Evolutionary conservation across 1,139 yeast genomes (phyloP).

Genomic region (Candida anutae): DNA sequence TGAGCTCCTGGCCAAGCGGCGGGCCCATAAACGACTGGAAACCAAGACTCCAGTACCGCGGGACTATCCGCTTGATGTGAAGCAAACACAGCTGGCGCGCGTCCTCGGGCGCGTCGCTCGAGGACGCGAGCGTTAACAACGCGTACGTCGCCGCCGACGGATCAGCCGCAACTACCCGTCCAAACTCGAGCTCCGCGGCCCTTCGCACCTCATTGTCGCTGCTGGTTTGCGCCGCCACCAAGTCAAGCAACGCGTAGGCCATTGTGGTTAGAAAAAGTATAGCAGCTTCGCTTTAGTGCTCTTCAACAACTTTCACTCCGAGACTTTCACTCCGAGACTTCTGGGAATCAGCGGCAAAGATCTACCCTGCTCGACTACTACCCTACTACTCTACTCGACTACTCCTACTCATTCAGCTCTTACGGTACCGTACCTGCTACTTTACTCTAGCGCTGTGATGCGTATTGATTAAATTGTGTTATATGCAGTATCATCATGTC

Average conservation of each 20-base stretch:
- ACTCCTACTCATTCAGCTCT: too few species aligned
- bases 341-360: too few species aligned
- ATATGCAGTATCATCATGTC: too few species aligned
- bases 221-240: conserved; percentile 27
- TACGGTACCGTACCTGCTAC: too few species aligned
- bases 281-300: neutral
- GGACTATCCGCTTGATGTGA: conserved; percentile 62
- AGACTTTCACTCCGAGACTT: too few species aligned
- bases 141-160: conserved; percentile 25
- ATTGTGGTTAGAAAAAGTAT: neutral
- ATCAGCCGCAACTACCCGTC: conserved; percentile 16
- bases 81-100: conserved; percentile 61
- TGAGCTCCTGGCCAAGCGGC: conserved; percentile 47
- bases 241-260: conserved; percentile 5
- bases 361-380: too few species aligned
- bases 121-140: conserved; percentile 20
- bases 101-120: conserved; percentile 17
- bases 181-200: conserved; percentile 29
- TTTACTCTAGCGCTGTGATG: too few species aligned
- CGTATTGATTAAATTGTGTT: too few species aligned
- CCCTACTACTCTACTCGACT: too few species aligned
- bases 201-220: conserved; percentile 29
- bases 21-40: conserved; percentile 72
- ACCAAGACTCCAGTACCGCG: conserved; percentile 79
- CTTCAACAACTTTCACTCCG: too few species aligned